Evolutionary conservation across 2,329 filamentous ascomycete species (phyloP).

Genomic region (Aspergillus felis): DNA sequence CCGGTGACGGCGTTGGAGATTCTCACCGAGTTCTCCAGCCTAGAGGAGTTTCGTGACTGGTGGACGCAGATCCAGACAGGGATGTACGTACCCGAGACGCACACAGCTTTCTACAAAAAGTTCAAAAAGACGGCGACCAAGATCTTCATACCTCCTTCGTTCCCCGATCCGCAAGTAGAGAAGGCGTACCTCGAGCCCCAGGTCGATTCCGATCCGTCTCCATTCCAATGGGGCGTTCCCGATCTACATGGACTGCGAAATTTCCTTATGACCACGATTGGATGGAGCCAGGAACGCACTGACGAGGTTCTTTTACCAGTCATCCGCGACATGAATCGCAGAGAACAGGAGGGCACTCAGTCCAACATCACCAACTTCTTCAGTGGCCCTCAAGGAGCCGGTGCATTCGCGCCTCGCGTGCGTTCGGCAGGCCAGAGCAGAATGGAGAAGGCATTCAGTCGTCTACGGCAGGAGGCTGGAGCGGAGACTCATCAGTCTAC

Average conservation of each 20-base stretch:
- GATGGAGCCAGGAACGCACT: conserved; percentile 86
- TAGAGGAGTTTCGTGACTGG: conserved; percentile 81
- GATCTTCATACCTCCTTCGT: conserved; percentile 75
- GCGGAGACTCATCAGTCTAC: conserved; percentile 20
- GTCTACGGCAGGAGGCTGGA: conserved; percentile 56
- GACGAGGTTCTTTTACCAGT: conserved; percentile 96
- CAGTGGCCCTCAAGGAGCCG: conserved; percentile 56
- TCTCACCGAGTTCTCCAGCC: conserved; percentile 74
- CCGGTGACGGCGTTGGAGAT: conserved; percentile 95
- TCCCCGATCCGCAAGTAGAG: conserved; percentile 74
- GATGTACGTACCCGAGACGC: conserved; percentile 53
- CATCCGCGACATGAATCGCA: conserved; percentile 88
- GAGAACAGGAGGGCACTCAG: conserved; percentile 87
- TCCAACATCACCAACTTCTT: conserved; percentile 95
- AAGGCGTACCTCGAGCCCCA: conserved; percentile 82
- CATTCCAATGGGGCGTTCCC: conserved; percentile 93
- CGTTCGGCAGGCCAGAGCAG: conserved; percentile 62
- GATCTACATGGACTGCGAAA: conserved; percentile 79
- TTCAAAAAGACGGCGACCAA: conserved; percentile 82
- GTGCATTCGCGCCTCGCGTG: conserved; percentile 68
- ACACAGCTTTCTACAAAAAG: conserved; percentile 71
- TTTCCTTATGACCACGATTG: conserved; percentile 88
- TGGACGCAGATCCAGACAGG: conserved; percentile 77
- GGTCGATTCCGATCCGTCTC: conserved; percentile 72
- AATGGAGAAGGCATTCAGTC: conserved; percentile 70